Evolutionary conservation across 2,329 filamentous ascomycete species (phyloP), one percentile per base, ranked within the genome.

Genomic region (Verticillium longisporum): DNA sequence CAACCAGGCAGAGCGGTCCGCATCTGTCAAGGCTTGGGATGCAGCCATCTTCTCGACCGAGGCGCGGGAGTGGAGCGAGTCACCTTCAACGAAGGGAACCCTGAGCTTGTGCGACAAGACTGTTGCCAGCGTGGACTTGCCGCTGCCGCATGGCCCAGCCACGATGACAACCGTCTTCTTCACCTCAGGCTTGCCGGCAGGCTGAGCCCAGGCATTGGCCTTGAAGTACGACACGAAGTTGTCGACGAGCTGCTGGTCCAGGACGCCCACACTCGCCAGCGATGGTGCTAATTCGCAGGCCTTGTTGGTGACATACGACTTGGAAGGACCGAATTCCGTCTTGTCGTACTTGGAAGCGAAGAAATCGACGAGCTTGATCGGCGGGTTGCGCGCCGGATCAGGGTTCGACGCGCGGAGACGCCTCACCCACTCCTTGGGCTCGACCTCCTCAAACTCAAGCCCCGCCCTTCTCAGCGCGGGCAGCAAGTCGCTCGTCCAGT

Each of bases 361-460:
- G 71, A 82, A 85, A 53, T 82, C 80, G 1, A 83, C 62, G 1
- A 84, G 71, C 68, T 83, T 84, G 64, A 83, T 74, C 0, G 79
- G 75, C 11, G 82, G 81, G 64, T 85, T 85, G 15, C 64, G 69
- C 5, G 72, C 63, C 0, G 79, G 76, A 57, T 83, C 77, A 0
- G 73, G 71, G 56, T 81, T 73, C 0, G 78, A 80, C 2, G 64
- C 71, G 2, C 78, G 71, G 6, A 84, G 68, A 1, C 75, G 69
- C 0, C 67, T 63, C 32, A 83, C 68, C 80, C 80, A 82, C 61
- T 80, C 74, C 9, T 66, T 68, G 0, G 73, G 72, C 4, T 75
- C 69, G 0, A 83, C 77, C 3, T 74, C 72, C 1, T 76, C 71
- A n/a, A 82, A 82, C 10, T 73, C 61, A 1, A 83, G 68, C 0